phyloP scores from a whole-genome alignment of 768 basidiomycete genomes.

The Auricularia cornea region DNA sequence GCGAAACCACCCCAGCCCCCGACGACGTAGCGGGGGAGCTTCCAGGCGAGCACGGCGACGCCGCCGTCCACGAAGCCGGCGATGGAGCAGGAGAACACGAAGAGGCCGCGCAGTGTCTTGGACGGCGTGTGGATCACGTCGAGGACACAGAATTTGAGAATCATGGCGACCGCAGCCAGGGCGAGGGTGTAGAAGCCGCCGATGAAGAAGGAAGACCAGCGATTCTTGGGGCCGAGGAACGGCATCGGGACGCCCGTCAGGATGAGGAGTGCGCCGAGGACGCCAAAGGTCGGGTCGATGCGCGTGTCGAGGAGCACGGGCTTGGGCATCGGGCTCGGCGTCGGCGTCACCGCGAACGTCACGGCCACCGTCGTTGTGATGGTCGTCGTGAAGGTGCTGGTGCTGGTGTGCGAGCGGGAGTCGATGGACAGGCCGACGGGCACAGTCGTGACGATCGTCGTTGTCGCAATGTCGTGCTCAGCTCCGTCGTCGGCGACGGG shows the following conservation, averaged over 20 bases:
- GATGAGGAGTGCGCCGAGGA: conserved; percentile 81
- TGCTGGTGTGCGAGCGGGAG: conserved; percentile 13
- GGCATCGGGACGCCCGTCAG: conserved; percentile 83
- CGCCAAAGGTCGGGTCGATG: conserved; percentile 83
- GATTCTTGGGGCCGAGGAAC: conserved; percentile 90
- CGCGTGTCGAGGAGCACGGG: conserved; percentile 44
- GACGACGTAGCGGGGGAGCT: conserved; percentile 74
- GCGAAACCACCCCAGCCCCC: conserved; percentile 77
- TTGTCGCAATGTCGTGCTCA: background rate
- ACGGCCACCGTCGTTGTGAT: conserved; percentile 36
- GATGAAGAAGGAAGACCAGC: conserved; percentile 94
- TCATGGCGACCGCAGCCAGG: conserved; percentile 78
- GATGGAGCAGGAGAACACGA: conserved; percentile 72
- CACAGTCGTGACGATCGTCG: conserved; percentile 14
- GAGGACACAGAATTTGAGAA: conserved; percentile 80
- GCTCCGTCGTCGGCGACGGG: background rate
- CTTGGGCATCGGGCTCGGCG: conserved; percentile 27
- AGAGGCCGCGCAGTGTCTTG: conserved; percentile 76
- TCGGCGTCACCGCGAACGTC: conserved; percentile 29
- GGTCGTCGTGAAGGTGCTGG: conserved; percentile 29
- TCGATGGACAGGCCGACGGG: conserved; percentile 50
- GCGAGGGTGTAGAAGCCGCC: conserved; percentile 86
- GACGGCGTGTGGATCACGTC: conserved; percentile 76
- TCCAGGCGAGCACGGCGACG: conserved; percentile 88
- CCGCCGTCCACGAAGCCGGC: conserved; percentile 80